Conservation (phyloP, 139 green algal species). For the Micractinium sp. region DNA sequence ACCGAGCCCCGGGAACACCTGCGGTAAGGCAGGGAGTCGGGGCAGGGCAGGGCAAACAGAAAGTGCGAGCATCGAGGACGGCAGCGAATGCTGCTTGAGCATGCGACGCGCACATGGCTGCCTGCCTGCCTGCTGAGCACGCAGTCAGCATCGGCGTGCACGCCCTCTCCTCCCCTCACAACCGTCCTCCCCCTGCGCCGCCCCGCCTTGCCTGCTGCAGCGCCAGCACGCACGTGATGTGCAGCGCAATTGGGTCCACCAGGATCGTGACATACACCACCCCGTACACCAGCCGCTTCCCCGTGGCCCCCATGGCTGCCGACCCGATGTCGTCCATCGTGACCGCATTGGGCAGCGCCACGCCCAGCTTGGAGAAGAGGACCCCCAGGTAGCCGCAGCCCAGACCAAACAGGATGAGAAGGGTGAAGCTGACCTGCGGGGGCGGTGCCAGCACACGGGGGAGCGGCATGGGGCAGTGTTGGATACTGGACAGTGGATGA, state of each 20-base stretch:
- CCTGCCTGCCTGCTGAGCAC: neutral
- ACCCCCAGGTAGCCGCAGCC: conserved; percentile 46
- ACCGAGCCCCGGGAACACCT: conserved; percentile 37
- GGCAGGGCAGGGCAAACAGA: too few species aligned
- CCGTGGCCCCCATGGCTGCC: conserved; percentile 40
- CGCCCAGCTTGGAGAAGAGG: conserved; percentile 42
- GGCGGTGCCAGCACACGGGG: neutral
- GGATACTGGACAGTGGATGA: neutral
- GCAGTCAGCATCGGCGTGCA: neutral
- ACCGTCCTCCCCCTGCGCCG: neutral
- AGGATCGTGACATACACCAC: conserved; percentile 50
- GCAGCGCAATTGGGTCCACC: conserved; percentile 4
- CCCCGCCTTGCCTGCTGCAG: conserved; percentile 32
- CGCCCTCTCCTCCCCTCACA: neutral
- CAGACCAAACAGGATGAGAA: conserved; percentile 18
- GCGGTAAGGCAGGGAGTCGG: neutral
- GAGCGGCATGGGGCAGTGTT: neutral
- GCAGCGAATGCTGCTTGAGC: neutral
- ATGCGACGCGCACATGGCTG: neutral
- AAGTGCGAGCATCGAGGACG: neutral
- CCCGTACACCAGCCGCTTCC: conserved; percentile 41
- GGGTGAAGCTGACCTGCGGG: neutral
- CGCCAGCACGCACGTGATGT: conserved; percentile 52
- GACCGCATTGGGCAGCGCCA: conserved; percentile 22
- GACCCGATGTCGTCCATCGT: conserved; percentile 53